These are phyloP conservation scores for Oxyria digyna DNA, from an alignment of 148 eudicot species.

Conservation along the genomic window DNA sequence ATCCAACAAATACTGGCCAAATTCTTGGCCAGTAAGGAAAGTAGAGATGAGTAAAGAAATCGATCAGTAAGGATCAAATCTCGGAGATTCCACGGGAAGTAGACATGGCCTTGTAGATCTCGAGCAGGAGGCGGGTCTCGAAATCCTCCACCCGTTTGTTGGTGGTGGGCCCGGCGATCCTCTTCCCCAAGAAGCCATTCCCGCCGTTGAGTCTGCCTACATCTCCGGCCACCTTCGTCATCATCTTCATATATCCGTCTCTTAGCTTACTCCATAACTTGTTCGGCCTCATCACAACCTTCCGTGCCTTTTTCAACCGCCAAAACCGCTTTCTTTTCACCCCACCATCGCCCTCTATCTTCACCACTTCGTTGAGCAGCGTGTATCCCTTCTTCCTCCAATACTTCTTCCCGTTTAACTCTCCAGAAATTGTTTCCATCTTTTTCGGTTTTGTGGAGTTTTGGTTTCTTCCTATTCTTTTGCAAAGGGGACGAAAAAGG, in stretches of 20 bases:
- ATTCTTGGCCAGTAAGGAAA: neutral
- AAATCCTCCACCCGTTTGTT: neutral
- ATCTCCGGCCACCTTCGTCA: constrained; percentile 3
- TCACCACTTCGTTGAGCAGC: neutral
- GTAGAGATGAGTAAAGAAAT: neutral
- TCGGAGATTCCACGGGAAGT: constrained; percentile 9
- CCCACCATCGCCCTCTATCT: neutral
- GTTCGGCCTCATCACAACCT: neutral
- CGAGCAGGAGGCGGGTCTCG: constrained; percentile 3
- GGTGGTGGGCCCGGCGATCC: neutral
- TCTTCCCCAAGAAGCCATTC: neutral
- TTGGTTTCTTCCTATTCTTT: neutral
- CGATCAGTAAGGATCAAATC: neutral
- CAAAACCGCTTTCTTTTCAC: neutral
- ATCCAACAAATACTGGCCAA: neutral
- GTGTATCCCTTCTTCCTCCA: constrained; percentile 9
- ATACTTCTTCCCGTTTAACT: constrained; percentile 6
- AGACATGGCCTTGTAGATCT: constrained; percentile 5
- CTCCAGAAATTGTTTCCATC: neutral
- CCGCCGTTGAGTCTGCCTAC: neutral
- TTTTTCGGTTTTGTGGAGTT: neutral
- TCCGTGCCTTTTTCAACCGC: constrained; percentile 3
- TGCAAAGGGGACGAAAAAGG: neutral
- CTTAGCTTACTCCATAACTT: neutral
- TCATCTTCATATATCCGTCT: neutral